phyloP scores from a whole-genome alignment of 331 rosid species.

The Rosa hybrid region DNA sequence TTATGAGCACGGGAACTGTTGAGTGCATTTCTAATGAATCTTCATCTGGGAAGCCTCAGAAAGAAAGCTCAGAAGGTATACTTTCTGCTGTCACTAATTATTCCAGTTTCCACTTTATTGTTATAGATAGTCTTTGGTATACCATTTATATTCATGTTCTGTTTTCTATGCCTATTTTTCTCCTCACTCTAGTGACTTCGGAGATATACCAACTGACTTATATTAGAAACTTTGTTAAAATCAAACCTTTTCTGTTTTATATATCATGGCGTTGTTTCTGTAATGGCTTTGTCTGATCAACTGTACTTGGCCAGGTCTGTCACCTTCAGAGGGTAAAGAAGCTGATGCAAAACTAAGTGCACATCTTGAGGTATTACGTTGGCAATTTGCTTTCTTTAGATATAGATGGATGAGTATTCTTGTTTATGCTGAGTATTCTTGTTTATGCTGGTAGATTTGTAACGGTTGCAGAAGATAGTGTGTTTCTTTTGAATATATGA shows the following conservation, averaged over 20 bases:
- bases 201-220: not conserved
- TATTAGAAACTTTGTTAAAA: not conserved
- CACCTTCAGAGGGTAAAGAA: conserved; percentile 48
- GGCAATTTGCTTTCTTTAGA: conserved; percentile 9
- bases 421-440: conserved; percentile 7
- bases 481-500: not conserved
- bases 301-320: conserved; percentile 36
- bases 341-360: conserved; percentile 62
- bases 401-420: conserved; percentile 6
- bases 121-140: conserved; percentile 13
- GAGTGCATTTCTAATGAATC: conserved; percentile 61
- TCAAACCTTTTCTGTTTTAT: conserved; percentile 10
- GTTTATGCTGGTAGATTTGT: not conserved
- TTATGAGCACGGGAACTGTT: conserved; percentile 53
- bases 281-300: conserved; percentile 24
- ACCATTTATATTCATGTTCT: conserved; percentile 8
- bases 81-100: conserved; percentile 20
- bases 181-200: not conserved
- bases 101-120: not conserved
- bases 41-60: conserved; percentile 60
- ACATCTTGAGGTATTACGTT: conserved; percentile 62
- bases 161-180: not conserved
- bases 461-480: not conserved
- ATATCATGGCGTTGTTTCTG: conserved; percentile 27
- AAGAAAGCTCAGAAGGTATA: conserved; percentile 76